A percentile compares a stretch with the other conserved stretches of the same genome.
phyloP scores from a whole-genome alignment of 768 basidiomycete genomes.

The Rhodotorula diobovata region DNA sequence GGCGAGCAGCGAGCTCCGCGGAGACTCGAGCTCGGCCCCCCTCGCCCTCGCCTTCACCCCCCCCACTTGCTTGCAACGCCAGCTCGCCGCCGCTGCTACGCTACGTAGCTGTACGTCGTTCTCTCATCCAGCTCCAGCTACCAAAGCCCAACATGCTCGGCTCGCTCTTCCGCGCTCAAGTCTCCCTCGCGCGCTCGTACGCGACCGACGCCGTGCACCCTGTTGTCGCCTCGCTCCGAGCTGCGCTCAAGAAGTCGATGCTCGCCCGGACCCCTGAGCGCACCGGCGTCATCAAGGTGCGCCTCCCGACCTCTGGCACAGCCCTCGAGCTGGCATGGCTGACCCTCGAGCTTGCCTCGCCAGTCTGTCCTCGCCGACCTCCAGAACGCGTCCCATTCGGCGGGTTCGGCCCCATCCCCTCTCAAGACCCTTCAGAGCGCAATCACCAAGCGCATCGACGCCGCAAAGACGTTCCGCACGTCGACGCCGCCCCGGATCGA shows the following conservation, averaged over 20 bases:
- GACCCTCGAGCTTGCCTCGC: background rate
- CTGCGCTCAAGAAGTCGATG: conserved; percentile 29
- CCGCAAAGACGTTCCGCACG: conserved; percentile 18
- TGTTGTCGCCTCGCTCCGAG: conserved; percentile 14
- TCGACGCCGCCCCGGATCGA: conserved; percentile 18
- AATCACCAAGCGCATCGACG: conserved; percentile 30
- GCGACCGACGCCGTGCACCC: conserved; percentile 12
- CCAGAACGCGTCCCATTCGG: conserved; percentile 18
- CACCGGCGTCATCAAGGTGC: conserved; percentile 23
- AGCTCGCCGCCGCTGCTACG: no score
- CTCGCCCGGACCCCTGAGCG: conserved; percentile 6
- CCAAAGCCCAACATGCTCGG: conserved; percentile 3
- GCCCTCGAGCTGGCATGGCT: background rate
- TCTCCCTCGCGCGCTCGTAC: background rate
- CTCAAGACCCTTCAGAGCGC: conserved; percentile 22
- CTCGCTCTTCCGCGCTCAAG: background rate
- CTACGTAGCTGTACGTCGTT: no score
- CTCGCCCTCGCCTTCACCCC: no score
- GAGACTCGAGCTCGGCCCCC: no score
- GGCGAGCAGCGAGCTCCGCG: no score
- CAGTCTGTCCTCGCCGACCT: conserved; percentile 36
- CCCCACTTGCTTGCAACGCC: no score
- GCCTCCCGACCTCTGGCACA: background rate
- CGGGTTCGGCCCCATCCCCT: conserved; percentile 21
- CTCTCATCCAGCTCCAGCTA: no score